Evolutionary conservation across 139 green algal species (phyloP).

Genomic region (Chlamydomonas sphaeroides): DNA sequence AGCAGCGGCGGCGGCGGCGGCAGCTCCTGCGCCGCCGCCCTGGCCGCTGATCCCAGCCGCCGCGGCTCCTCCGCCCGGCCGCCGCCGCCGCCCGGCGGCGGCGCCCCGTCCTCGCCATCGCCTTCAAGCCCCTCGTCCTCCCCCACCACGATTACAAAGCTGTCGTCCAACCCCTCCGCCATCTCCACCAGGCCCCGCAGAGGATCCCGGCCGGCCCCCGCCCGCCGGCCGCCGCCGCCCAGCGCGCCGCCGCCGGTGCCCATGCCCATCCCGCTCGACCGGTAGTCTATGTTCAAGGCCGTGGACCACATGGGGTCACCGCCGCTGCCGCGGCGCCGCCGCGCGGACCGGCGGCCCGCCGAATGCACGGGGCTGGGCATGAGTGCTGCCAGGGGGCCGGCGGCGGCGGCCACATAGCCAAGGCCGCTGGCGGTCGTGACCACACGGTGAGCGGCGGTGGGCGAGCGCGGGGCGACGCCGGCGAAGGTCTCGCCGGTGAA

Average conservation of each 20-base stretch:
- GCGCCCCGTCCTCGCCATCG: neutral
- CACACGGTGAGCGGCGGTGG: too few relatives aligned
- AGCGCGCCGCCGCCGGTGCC: too few relatives aligned
- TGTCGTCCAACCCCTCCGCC: neutral
- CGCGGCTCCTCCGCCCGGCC: too few relatives aligned
- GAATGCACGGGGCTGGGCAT: neutral
- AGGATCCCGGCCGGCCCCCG: neutral
- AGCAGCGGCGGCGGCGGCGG: neutral
- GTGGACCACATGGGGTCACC: neutral
- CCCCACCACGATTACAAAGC: constrained; percentile 33
- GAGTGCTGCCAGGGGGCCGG: too few relatives aligned
- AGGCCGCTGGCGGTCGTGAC: neutral
- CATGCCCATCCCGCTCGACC: neutral
- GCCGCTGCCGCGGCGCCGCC: neutral
- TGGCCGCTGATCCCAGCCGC: too few relatives aligned
- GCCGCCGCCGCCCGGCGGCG: too few relatives aligned
- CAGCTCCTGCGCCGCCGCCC: neutral
- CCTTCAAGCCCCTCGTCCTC: neutral
- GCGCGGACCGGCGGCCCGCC: too few relatives aligned
- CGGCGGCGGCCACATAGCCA: neutral
- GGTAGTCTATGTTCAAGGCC: neutral
- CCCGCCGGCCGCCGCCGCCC: neutral
- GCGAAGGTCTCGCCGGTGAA: neutral
- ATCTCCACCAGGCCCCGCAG: neutral
- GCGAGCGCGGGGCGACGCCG: too few relatives aligned